phyloP scores from a whole-genome alignment of 768 basidiomycete species.

The Trametes meyenii region DNA sequence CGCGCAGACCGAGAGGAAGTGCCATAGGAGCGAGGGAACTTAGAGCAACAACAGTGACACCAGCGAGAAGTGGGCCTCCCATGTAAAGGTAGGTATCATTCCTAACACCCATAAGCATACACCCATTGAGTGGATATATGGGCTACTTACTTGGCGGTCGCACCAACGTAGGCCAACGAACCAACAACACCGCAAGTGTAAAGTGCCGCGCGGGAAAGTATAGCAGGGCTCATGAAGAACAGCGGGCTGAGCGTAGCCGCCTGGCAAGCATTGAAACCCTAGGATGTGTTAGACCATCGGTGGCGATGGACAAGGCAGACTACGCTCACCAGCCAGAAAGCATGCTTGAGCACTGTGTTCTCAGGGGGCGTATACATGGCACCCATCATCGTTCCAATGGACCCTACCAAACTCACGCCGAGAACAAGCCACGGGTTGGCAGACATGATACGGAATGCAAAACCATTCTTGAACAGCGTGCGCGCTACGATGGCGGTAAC shows the following conservation, averaged over 20 bases:
- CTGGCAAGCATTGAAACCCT: conserved; percentile 88
- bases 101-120: conserved; percentile 35
- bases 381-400: conserved; percentile 86
- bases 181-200: conserved; percentile 90
- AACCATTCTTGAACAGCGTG: conserved; percentile 69
- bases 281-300: conserved; percentile 6
- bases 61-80: conserved; percentile 87
- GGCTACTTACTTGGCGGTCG: conserved; percentile 71
- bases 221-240: conserved; percentile 86
- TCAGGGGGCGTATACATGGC: conserved; percentile 79
- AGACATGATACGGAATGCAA: conserved; percentile 74
- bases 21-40: conserved; percentile 88
- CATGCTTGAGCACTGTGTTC: conserved; percentile 73
- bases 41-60: conserved; percentile 85
- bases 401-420: conserved; percentile 76
- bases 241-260: conserved; percentile 84
- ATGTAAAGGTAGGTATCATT: conserved; percentile 85
- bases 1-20: conserved; percentile 80
- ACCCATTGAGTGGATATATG: background rate
- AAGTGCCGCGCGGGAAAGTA: conserved; percentile 83
- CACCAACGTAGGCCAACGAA: conserved; percentile 83
- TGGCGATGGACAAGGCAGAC: background rate
- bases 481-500: conserved; percentile 81
- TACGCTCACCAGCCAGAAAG: conserved; percentile 72
- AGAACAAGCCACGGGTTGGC: conserved; percentile 88